These are phyloP conservation scores for Amanita jacksonii DNA, from an alignment of 768 basidiomycete genomes.

Conservation along the genomic window DNA sequence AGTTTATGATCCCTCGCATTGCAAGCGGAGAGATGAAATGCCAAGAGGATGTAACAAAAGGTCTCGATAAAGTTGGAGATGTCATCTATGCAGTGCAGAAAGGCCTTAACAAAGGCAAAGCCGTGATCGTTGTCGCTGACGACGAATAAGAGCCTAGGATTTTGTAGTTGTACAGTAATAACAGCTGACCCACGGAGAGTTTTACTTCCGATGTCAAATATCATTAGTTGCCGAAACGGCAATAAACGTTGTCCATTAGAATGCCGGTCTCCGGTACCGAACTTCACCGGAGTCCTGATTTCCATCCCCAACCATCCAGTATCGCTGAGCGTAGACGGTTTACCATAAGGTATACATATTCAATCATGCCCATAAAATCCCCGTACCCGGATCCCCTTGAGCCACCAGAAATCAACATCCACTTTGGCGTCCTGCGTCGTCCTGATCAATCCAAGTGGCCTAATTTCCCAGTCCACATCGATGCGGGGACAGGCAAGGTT, in stretches of 20 bases:
- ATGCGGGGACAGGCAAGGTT: slow-evolving; percentile 39
- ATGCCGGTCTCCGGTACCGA: too few species aligned
- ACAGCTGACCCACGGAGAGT: too few species aligned
- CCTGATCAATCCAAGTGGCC: slow-evolving; percentile 48
- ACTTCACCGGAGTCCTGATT: too few species aligned
- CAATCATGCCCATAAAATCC: slow-evolving; percentile 50
- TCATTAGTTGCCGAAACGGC: too few species aligned
- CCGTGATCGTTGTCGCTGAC: slow-evolving; percentile 23
- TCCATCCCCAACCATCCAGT: too few species aligned
- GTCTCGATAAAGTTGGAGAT: slow-evolving; percentile 32
- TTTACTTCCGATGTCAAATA: too few species aligned
- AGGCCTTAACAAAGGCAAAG: slow-evolving; percentile 26
- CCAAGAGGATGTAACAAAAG: slow-evolving; percentile 33
- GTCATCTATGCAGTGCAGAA: slow-evolving; percentile 24
- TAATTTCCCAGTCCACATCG: slow-evolving; percentile 47
- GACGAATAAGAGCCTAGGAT: slow-evolving; percentile 20
- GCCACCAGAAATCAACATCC: slow-evolving; percentile 40
- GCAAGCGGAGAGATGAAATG: slow-evolving; percentile 38
- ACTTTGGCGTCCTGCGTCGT: slow-evolving; percentile 44
- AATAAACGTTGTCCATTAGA: too few species aligned
- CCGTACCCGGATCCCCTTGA: slow-evolving; percentile 43
- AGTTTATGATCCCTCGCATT: slow-evolving; percentile 28
- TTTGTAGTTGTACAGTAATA: not conserved
- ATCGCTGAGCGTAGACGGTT: too few species aligned
- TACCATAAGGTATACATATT: too few species aligned